phyloP scores from a whole-genome alignment of 371 early-diverging fungal species.

The Chytridium lagenaria region DNA sequence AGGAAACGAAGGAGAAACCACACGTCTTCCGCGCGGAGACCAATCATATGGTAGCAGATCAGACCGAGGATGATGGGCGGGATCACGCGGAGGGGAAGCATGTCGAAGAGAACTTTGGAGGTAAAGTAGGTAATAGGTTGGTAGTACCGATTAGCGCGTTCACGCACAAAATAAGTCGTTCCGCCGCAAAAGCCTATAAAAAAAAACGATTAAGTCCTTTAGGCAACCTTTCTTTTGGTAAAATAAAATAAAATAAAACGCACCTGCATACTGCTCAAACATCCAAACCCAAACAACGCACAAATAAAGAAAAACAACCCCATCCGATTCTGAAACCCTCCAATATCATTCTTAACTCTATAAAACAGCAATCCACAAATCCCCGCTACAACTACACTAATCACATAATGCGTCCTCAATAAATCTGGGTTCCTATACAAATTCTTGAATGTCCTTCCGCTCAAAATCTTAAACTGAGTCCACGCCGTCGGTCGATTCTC shows the following conservation, averaged over 20 bases:
- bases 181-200: slow-evolving; percentile 63
- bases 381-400: slow-evolving; percentile 51
- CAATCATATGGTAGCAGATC: slow-evolving; percentile 89
- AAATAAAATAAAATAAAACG: slow-evolving; percentile 12
- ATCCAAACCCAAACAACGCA: slow-evolving; percentile 80
- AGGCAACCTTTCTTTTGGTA: too few species aligned
- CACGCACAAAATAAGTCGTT: slow-evolving; percentile 81
- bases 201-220: too few species aligned
- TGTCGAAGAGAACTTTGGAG: slow-evolving; percentile 65
- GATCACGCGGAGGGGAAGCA: slow-evolving; percentile 77
- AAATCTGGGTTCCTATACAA: slow-evolving; percentile 86
- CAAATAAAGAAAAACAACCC: slow-evolving; percentile 86
- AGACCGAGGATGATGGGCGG: slow-evolving; percentile 85
- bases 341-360: slow-evolving; percentile 59
- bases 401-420: slow-evolving; percentile 81
- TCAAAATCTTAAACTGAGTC: slow-evolving; percentile 82
- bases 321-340: slow-evolving; percentile 86
- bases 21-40: slow-evolving; percentile 69
- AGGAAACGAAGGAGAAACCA: slow-evolving; percentile 73
- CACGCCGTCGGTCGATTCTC: slow-evolving; percentile 64
- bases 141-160: slow-evolving; percentile 88
- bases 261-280: slow-evolving; percentile 76
- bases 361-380: slow-evolving; percentile 14
- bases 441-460: slow-evolving; percentile 83
- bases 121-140: slow-evolving; percentile 76